These are phyloP conservation scores for Phaeosphaeria sp. DNA, from an alignment of 2,329 filamentous ascomycete species.

Conservation along the genomic window DNA sequence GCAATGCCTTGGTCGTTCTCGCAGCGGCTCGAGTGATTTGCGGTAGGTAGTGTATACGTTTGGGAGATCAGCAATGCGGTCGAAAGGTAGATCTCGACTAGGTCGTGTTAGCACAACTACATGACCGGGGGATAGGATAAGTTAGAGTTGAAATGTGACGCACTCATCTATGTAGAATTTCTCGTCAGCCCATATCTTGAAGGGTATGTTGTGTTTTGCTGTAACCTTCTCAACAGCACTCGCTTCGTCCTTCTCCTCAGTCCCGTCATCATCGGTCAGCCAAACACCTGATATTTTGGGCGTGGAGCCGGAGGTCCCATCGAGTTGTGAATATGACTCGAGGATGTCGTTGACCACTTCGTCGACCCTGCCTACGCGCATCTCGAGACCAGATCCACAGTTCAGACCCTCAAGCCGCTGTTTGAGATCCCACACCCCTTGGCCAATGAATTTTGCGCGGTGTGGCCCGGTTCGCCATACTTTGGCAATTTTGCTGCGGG, in stretches of 20 bases:
- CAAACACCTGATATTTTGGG: slow-evolving; percentile 68
- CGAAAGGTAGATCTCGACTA: slow-evolving; percentile 71
- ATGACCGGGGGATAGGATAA: background rate
- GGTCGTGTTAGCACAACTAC: slow-evolving; percentile 6
- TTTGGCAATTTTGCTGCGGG: slow-evolving; percentile 67
- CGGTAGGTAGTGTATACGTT: slow-evolving; percentile 79
- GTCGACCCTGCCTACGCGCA: slow-evolving; percentile 67
- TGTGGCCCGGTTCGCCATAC: slow-evolving; percentile 79
- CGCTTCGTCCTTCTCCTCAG: slow-evolving; percentile 73
- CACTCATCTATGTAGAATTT: slow-evolving; percentile 84
- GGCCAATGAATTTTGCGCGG: slow-evolving; percentile 73
- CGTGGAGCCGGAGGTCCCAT: slow-evolving; percentile 26
- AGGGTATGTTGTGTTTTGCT: slow-evolving; percentile 60
- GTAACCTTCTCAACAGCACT: slow-evolving; percentile 61
- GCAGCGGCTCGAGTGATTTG: slow-evolving; percentile 74
- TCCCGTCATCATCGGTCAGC: slow-evolving; percentile 74
- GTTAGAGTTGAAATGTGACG: slow-evolving; percentile 37
- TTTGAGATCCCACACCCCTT: slow-evolving; percentile 77
- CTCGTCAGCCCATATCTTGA: slow-evolving; percentile 73
- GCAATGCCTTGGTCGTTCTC: slow-evolving; percentile 65
- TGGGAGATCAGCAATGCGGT: slow-evolving; percentile 65
- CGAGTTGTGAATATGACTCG: slow-evolving; percentile 46
- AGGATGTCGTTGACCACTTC: slow-evolving; percentile 68
- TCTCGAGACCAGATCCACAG: slow-evolving; percentile 62
- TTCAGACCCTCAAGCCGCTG: slow-evolving; percentile 62